Percentiles rank a stretch among this genome's conserved stretches.
Evolutionary conservation across 495 filamentous ascomycete genomes (phyloP).

Genomic region (Bacidia gigantensis): DNA sequence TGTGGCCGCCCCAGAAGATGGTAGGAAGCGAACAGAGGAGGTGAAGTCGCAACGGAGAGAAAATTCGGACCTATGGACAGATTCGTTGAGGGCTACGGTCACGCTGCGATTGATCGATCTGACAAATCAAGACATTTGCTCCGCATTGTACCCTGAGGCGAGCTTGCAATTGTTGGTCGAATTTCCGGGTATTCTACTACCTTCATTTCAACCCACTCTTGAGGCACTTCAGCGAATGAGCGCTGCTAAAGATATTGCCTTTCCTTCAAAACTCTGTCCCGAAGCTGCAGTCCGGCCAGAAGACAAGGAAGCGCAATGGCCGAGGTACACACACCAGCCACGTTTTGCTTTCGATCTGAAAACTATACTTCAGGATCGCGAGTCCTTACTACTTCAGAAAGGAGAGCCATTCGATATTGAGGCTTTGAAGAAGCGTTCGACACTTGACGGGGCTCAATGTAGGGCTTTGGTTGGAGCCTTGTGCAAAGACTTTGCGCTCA

Average conservation of each 20-base stretch:
- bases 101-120: constrained; percentile 18
- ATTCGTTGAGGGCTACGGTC: constrained; percentile 15
- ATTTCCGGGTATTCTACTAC: constrained; percentile 53
- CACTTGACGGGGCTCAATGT: constrained; percentile 46
- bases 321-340: constrained; percentile 36
- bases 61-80: constrained; percentile 12
- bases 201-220: constrained; percentile 54
- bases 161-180: constrained; percentile 39
- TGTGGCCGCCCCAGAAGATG: constrained; percentile 25
- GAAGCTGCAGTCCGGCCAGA: constrained; percentile 24
- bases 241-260: constrained; percentile 36
- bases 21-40: not conserved
- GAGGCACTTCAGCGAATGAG: constrained; percentile 48
- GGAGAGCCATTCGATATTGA: constrained; percentile 25
- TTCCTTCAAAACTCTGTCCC: constrained; percentile 45
- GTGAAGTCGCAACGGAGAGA: constrained; percentile 5
- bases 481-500: constrained; percentile 42
- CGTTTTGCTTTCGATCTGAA: constrained; percentile 41
- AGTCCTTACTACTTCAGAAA: constrained; percentile 23
- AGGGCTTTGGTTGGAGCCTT: constrained; percentile 43
- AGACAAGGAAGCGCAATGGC: constrained; percentile 28
- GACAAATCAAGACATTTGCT: constrained; percentile 17
- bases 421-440: constrained; percentile 23
- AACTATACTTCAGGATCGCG: constrained; percentile 32
- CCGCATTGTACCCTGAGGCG: constrained; percentile 5